Percentiles rank a stretch among this genome's conserved stretches.
Conservation (phyloP, 331 rosid genomes). For the Pyracantha coccinea region DNA sequence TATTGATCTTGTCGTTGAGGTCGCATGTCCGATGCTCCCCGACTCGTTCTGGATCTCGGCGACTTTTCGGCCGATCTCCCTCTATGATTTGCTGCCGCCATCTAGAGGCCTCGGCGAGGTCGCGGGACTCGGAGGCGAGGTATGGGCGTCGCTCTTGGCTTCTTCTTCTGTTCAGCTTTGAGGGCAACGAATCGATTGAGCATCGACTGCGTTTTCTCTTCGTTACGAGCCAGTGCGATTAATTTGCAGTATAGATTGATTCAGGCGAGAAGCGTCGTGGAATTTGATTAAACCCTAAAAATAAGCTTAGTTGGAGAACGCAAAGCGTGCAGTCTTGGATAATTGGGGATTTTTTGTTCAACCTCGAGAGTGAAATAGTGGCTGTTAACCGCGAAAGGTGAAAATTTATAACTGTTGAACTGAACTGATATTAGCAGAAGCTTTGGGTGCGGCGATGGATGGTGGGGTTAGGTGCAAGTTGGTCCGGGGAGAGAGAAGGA, state of each 20-base stretch:
- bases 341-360: not conserved
- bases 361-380: not conserved
- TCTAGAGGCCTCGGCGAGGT: constrained; percentile 81
- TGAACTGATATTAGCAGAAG: too few relatives aligned
- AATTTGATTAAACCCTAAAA: not conserved
- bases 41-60: constrained; percentile 90
- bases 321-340: not conserved
- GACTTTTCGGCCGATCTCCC: constrained; percentile 84
- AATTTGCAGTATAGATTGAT: not conserved
- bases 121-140: constrained; percentile 89
- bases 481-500: too few relatives aligned
- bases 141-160: constrained; percentile 94
- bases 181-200: constrained; percentile 76
- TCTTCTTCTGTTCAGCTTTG: constrained; percentile 87
- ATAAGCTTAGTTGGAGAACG: not conserved
- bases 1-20: constrained; percentile 88
- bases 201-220: constrained; percentile 95
- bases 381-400: too few relatives aligned
- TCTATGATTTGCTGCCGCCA: constrained; percentile 93
- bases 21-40: constrained; percentile 95
- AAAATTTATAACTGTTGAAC: too few relatives aligned
- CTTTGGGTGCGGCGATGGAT: too few relatives aligned
- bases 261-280: not conserved
- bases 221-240: constrained; percentile 72
- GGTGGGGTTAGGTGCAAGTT: too few relatives aligned